Evolutionary conservation across 2,329 filamentous ascomycete genomes (phyloP), one percentile per base, ranked within the genome.

Genomic region (Ophiostoma pallidulum): DNA sequence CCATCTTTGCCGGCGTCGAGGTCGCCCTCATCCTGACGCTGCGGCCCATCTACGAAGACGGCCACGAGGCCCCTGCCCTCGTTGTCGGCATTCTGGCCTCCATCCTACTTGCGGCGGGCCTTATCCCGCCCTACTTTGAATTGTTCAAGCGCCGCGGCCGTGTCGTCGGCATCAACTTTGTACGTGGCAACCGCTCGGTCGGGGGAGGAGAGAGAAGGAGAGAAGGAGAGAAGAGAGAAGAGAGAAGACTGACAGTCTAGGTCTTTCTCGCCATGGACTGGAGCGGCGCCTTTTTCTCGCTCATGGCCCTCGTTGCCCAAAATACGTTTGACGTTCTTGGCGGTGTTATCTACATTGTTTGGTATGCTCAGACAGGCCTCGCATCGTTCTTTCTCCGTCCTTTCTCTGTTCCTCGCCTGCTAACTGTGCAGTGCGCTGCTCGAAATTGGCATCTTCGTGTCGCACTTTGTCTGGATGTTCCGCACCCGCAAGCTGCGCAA

Each of bases 111-210:
- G 71, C 70, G 3, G 58, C 64, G 2, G 80, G 80, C 1, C 62
- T 83, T 10, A 56, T 84, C 4, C 75, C 77, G 2, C 77, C 78
- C 0, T 83, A 80, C 54, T 71, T 71, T 47, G 79, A 83, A 58
- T 64, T 81, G 1, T 79, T 73, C 65, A 82, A 82, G 59, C 66
- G 78, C 12, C 67, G 70, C 43, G 79, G 80, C 0, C 68, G 77
- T 20, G 78, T 82, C 2, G 67, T 81, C 26, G 80, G 79, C 0
- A 73, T 82, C 47, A 78, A 78, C 70, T 68, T 61, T 55, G 58
- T 59, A 18, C 5, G 24, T 28, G 6, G 24, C 24, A 14, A n/a
- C 16, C 10, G 16, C n/a, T n/a, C 24, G 24, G 24, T 28, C 5
- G 24, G 24, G 10, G n/a, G n/a, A n/a, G n/a, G n/a, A n/a, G n/a